Base-by-base conservation (phyloP, 495 filamentous ascomycete genomes). In the Pyronema omphalodes region DNA sequence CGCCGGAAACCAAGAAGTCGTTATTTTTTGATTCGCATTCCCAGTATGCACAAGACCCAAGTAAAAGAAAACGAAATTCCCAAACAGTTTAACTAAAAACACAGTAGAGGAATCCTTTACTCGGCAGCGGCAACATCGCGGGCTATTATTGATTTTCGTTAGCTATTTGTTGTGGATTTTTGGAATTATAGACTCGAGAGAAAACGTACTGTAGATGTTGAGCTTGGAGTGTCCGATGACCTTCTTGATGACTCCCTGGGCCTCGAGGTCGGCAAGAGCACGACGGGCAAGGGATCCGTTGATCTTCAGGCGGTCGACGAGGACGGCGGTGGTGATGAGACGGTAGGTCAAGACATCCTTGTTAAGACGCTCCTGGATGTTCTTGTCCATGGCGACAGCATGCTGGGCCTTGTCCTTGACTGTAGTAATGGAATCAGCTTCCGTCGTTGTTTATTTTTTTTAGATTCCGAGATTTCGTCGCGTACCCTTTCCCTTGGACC, bases 341-440 rank as follows among this genome's bases (percentile, higher is more conserved):
- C 93, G 88, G 84, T 95, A 99, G 57, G 93, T 94, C 73, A 96
- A 91, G 62, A 99, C 93, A 77, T 68, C 65, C 9, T 59, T 51
- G 49, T 68, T 63, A 52, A 76, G 51, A 39, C 60, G 60, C 14
- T 56, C 51, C 34, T 62, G 51, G 39, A 71, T 56, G 9, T 63
- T 68, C 39, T 68, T 58, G 53, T 68, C 72, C 19, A 75, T 76
- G 52, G 86, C 73, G 68, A 87, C 76, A 53, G 85, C 86, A 79
- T 99, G 93, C 73, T 96, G 83, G 71, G 93, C 89, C 86, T 99
- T 99, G 80, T 99, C 93, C 88, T 99, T 99, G 76, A 99, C 93
- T 94, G 66, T 64, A 57, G 49, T 47, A 57, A 69, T 54, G 36
- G 35, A 37, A 60, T 60, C 49, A 62, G 56, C 55, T 34, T 9